Evolutionary conservation across 441 rosid genomes (phyloP).

Genomic region (Syzygium syzygioides): DNA sequence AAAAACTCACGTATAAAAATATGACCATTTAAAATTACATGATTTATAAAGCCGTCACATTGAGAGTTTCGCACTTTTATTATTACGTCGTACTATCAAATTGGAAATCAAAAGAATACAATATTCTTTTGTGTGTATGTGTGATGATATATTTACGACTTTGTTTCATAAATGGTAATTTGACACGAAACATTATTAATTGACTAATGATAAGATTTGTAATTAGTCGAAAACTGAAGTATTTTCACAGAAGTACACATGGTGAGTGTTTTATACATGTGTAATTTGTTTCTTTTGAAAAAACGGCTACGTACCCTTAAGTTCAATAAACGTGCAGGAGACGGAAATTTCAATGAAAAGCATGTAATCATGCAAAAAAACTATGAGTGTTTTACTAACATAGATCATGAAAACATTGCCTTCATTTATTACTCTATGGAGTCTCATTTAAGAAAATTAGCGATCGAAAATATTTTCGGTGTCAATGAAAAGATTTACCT

Average conservation of each 20-base stretch:
- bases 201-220: not conserved
- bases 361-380: fast-evolving
- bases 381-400: not conserved
- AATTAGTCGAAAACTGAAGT: not conserved
- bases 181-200: not conserved
- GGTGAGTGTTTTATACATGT: not conserved
- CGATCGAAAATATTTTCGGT: not conserved
- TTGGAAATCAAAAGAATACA: not conserved
- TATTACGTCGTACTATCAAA: fast-evolving
- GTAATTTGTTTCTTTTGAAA: not conserved
- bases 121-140: too few species aligned
- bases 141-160: fast-evolving
- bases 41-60: not conserved
- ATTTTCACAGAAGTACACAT: fast-evolving
- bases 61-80: not conserved
- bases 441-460: fast-evolving
- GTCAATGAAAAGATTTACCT: not conserved
- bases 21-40: not conserved
- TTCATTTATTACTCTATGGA: fast-evolving
- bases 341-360: not conserved
- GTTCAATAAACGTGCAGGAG: not conserved
- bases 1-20: not conserved
- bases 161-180: not conserved
- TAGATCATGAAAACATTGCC: not conserved
- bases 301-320: not conserved